A percentile compares a stretch with the other conserved stretches of the same genome.
Evolutionary conservation across 208 protist species (phyloP).

Genomic region (Trypanosoma platydactyli): DNA sequence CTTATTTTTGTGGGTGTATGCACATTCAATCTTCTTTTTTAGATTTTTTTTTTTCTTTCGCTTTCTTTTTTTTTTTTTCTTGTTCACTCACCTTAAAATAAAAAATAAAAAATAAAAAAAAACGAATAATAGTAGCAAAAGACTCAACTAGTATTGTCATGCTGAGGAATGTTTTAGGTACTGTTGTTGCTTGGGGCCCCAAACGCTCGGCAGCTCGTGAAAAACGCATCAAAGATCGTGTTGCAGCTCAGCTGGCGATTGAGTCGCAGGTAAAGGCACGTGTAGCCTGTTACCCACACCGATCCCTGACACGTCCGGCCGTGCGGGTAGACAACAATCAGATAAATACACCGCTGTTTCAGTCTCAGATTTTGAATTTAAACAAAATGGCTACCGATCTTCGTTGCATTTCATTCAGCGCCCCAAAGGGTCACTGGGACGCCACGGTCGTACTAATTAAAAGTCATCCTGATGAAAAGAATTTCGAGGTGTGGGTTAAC

Average conservation of each 20-base stretch:
- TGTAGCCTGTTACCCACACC: conserved; percentile 81
- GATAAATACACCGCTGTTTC: conserved; percentile 48
- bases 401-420: conserved; percentile 78
- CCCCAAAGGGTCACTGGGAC: conserved; percentile 86
- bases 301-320: conserved; percentile 69
- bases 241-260: conserved; percentile 51
- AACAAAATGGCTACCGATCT: conserved; percentile 63
- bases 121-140: not conserved
- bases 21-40: no score
- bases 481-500: conserved; percentile 90
- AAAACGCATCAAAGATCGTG: conserved; percentile 49
- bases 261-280: conserved; percentile 59
- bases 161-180: conserved; percentile 15
- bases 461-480: conserved; percentile 51
- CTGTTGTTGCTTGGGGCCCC: not conserved
- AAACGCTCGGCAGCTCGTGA: conserved; percentile 20
- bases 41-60: conserved; percentile 18
- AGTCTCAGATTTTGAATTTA: conserved; percentile 52
- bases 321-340: conserved; percentile 39
- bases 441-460: conserved; percentile 76
- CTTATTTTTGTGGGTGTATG: no score
- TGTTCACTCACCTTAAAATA: not conserved
- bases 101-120: conserved; percentile 19
- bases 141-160: conserved; percentile 8
- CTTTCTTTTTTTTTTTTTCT: not conserved